A percentile compares a stretch with the other conserved stretches of the same genome.
Conservation (phyloP, 2,329 filamentous ascomycete genomes). For the Fusarium nygamai region DNA sequence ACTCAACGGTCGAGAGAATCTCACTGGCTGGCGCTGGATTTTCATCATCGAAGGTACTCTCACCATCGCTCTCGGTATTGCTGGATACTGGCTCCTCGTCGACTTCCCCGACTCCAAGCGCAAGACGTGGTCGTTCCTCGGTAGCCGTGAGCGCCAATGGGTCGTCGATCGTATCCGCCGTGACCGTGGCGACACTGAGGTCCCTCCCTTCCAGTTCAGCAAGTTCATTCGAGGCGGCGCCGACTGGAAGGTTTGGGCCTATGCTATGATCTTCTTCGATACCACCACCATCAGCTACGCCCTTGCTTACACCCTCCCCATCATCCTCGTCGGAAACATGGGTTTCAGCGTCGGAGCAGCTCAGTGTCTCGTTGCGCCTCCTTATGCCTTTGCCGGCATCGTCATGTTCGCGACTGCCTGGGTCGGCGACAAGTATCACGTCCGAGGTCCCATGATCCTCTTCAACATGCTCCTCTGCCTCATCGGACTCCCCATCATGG, state of each 20-base stretch:
- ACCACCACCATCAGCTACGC: conserved; percentile 79
- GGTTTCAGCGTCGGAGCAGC: conserved; percentile 70
- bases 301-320: conserved; percentile 80
- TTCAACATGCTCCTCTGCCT: conserved; percentile 73
- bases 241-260: conserved; percentile 71
- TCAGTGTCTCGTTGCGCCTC: conserved; percentile 78
- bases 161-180: conserved; percentile 63
- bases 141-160: conserved; percentile 61
- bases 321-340: conserved; percentile 73
- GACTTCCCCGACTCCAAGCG: conserved; percentile 70
- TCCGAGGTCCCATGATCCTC: conserved; percentile 73
- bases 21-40: conserved; percentile 75
- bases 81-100: conserved; percentile 67
- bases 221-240: conserved; percentile 58
- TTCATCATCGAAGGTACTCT: conserved; percentile 66
- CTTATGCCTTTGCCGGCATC: conserved; percentile 72
- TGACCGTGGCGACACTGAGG: conserved; percentile 66
- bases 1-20: conserved; percentile 63
- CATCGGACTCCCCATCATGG: conserved; percentile 77
- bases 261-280: conserved; percentile 69
- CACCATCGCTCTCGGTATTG: conserved; percentile 62
- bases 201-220: conserved; percentile 61
- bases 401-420: conserved; percentile 69
- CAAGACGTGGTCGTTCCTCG: conserved; percentile 63
- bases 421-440: conserved; percentile 72